phyloP scores from a whole-genome alignment of 495 filamentous ascomycete species.

The Pyronema domesticum region DNA sequence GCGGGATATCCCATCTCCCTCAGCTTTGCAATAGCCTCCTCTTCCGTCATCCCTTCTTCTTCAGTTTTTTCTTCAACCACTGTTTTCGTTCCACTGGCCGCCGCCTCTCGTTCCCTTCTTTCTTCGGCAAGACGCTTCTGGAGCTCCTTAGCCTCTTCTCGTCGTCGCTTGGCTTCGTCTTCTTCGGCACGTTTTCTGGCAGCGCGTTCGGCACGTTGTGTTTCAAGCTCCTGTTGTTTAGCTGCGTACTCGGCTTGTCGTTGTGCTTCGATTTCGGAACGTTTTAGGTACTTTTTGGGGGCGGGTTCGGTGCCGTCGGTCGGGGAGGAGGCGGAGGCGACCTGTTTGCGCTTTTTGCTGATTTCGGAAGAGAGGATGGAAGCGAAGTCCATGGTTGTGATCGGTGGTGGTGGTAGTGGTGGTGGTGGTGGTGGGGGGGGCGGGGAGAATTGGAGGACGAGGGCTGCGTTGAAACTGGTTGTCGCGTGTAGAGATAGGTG shows the following conservation, averaged over 20 bases:
- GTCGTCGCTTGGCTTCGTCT: slow-evolving; percentile 58
- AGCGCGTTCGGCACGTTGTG: slow-evolving; percentile 45
- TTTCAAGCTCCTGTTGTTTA: slow-evolving; percentile 52
- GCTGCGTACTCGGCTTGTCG: slow-evolving; percentile 64
- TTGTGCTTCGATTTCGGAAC: slow-evolving; percentile 68
- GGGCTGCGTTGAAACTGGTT: not conserved
- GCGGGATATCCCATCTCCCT: slow-evolving; percentile 56
- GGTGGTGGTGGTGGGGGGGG: slow-evolving; percentile 1
- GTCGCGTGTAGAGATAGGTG: no score
- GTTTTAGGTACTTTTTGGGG: slow-evolving; percentile 67
- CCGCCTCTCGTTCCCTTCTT: slow-evolving; percentile 44
- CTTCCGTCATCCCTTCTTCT: slow-evolving; percentile 54
- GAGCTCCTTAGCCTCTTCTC: slow-evolving; percentile 58
- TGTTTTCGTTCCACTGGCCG: slow-evolving; percentile 31
- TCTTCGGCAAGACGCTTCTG: slow-evolving; percentile 65
- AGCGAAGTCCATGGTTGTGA: slow-evolving; percentile 71
- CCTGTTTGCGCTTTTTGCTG: slow-evolving; percentile 43
- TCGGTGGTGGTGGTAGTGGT: slow-evolving; percentile 1
- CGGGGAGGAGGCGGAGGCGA: slow-evolving; percentile 16
- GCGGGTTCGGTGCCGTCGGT: slow-evolving; percentile 23
- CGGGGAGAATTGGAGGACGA: not conserved
- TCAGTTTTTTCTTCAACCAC: slow-evolving; percentile 26
- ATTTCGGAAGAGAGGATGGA: slow-evolving; percentile 81
- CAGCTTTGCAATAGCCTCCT: slow-evolving; percentile 47
- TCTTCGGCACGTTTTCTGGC: slow-evolving; percentile 75